Percentiles rank a stretch among this genome's conserved stretches.
Conservation (phyloP, 495 filamentous ascomycete species). For the Xylaria bambusicola region DNA sequence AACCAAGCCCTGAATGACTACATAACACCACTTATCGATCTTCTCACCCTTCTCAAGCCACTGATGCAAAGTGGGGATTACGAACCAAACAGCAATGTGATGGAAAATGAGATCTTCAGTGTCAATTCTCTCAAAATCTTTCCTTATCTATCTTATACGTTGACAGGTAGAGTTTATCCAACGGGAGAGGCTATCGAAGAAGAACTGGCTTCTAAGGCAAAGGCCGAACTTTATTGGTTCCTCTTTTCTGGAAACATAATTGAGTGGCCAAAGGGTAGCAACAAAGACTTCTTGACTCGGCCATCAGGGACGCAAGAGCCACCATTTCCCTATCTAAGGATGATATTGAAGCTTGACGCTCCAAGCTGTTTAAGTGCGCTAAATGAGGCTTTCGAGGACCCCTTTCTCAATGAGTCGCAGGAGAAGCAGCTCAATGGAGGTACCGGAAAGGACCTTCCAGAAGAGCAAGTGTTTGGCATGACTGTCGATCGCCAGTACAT, state of each 20-base stretch:
- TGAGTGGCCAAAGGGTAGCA: conserved; percentile 61
- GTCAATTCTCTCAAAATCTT: conserved; percentile 88
- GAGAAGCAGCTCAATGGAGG: conserved; percentile 58
- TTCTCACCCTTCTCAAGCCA: conserved; percentile 70
- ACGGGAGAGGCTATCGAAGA: conserved; percentile 75
- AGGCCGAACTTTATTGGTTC: conserved; percentile 86
- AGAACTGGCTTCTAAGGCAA: conserved; percentile 68
- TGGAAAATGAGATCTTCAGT: conserved; percentile 52
- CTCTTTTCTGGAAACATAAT: conserved; percentile 81
- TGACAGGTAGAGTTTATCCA: conserved; percentile 89
- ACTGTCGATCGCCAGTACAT: conserved; percentile 89
- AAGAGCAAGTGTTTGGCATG: conserved; percentile 65
- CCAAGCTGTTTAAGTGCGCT: conserved; percentile 91
- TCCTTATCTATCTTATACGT: conserved; percentile 88
- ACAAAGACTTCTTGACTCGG: conserved; percentile 56
- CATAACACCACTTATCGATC: conserved; percentile 83
- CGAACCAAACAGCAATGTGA: conserved; percentile 40
- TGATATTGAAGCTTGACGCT: conserved; percentile 84
- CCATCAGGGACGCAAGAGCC: conserved; percentile 55
- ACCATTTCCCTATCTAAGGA: conserved; percentile 78
- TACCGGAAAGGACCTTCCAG: conserved; percentile 50
- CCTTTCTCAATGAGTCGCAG: conserved; percentile 79
- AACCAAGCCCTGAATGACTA: conserved; percentile 87
- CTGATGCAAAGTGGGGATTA: conserved; percentile 54
- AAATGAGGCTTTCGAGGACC: conserved; percentile 96